Conservation (phyloP, 2,329 filamentous ascomycete genomes). For the Fusarium pseudocircinatum region DNA sequence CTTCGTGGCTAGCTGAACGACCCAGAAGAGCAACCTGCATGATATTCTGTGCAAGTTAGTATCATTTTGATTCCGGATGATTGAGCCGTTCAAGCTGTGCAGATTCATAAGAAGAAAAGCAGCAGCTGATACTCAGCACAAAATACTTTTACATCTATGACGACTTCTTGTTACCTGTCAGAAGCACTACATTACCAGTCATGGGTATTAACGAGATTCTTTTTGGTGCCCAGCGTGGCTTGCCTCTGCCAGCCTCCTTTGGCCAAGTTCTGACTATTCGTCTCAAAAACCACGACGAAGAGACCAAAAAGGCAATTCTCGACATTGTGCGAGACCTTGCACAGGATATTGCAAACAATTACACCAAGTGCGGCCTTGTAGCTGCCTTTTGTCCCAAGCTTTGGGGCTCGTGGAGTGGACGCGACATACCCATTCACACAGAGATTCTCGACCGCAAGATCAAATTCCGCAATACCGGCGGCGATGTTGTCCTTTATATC, state of each 20-base stretch:
- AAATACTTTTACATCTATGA: background rate
- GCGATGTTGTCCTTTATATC: background rate
- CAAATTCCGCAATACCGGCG: background rate
- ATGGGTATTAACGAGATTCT: background rate
- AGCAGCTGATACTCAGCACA: background rate
- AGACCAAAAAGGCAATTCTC: background rate
- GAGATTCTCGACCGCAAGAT: background rate
- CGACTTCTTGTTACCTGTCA: background rate
- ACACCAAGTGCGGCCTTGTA: background rate
- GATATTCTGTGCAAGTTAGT: background rate
- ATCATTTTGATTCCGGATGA: no score
- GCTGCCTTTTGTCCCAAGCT: background rate
- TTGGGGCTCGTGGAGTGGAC: background rate
- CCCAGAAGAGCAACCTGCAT: background rate
- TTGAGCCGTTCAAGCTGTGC: background rate
- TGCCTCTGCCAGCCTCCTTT: background rate
- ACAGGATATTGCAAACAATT: background rate
- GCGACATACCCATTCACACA: background rate
- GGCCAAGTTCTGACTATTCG: background rate
- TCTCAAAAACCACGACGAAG: background rate
- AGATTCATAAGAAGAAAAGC: background rate
- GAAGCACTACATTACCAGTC: background rate
- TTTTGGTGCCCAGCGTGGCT: background rate
- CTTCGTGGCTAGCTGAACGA: background rate
- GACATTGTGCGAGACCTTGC: background rate